Conservation (phyloP, 2,329 filamentous ascomycete genomes). For the Colletotrichum eleusines region DNA sequence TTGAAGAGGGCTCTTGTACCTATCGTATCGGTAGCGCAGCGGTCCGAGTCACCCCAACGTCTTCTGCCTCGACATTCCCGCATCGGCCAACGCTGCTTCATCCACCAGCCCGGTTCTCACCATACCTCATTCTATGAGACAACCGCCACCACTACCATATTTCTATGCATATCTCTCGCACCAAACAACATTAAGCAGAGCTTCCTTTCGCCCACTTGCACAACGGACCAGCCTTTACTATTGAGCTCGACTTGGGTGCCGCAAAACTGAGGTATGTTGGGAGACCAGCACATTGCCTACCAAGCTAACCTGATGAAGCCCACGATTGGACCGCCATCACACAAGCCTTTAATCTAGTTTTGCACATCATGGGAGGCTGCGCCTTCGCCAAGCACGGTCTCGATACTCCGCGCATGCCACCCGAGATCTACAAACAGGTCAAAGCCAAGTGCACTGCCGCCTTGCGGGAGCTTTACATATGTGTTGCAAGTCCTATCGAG, state of each 20-base stretch:
- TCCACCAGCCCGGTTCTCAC: neutral
- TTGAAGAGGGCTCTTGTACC: rapidly evolving
- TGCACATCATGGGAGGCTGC: slow-evolving; percentile 71
- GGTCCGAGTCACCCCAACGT: neutral
- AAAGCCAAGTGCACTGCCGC: slow-evolving; percentile 59
- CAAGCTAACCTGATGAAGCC: neutral
- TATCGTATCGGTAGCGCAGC: neutral
- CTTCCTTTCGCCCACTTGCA: neutral
- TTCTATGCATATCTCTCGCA: neutral
- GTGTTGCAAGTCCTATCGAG: slow-evolving; percentile 72
- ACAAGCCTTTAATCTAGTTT: neutral
- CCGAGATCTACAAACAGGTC: slow-evolving; percentile 66
- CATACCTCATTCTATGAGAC: neutral
- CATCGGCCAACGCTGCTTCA: neutral
- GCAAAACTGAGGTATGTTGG: neutral
- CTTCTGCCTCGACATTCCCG: neutral
- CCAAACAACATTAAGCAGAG: neutral
- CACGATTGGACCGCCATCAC: neutral
- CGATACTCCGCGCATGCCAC: slow-evolving; percentile 74
- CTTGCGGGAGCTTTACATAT: slow-evolving; percentile 64
- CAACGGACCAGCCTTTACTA: neutral
- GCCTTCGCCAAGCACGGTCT: slow-evolving; percentile 67
- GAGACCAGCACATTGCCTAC: no score
- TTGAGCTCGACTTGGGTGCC: neutral
- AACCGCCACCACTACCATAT: neutral